Evolutionary conservation across 257 asterid species (phyloP), one percentile per base, ranked within the genome.

Genomic region (Capsicum pubescens): DNA sequence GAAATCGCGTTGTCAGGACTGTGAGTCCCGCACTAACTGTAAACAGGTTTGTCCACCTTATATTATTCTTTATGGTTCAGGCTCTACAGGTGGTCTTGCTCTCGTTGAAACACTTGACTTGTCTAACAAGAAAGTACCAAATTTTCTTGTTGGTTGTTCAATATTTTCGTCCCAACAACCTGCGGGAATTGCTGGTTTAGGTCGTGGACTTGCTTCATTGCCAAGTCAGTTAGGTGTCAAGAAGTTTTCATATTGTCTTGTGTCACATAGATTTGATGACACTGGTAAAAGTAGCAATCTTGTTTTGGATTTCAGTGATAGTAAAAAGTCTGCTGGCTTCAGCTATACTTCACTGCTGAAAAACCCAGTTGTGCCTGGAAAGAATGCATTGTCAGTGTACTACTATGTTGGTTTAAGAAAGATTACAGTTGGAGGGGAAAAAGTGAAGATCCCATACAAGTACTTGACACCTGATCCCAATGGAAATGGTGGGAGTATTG

Each of bases 181-280:
- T 2, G 95, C 97, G 0, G 99, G 99, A 10, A 88, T 94, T 17
- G 98, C 94, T 16, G 99, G 99, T 3, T 94, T 94, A 39, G 98
- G 98, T 44, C 83, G 97, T 3, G 99, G 99, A 3, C 66, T 59
- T 26, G 84, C 95, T 2, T 94, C 98, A 4, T 63, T 94, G 66
- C 98, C 98, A 0, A 87, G 79, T 72, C 99, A 95, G 84, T 83
- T 95, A 50, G 92, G 93, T 42, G 86, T 95, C 87, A 89, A 88
- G 91, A 94, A 85, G 80, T 94, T 95, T 86, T 93, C 98, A 2
- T 95, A 89, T 89, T 95, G 99, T 86, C 91, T 91, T 36, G 89
- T 94, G 17, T 91, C 99, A 2, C 98, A 92, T 83, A 91, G 85
- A 72, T 94, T 89, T 50, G 98, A 95, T 14, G 89, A 91, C 88